Percentiles rank a stretch among this genome's conserved stretches.
These are phyloP conservation scores for Rhizopogon sp. DNA, from an alignment of 768 basidiomycete genomes.

Conservation along the genomic window DNA sequence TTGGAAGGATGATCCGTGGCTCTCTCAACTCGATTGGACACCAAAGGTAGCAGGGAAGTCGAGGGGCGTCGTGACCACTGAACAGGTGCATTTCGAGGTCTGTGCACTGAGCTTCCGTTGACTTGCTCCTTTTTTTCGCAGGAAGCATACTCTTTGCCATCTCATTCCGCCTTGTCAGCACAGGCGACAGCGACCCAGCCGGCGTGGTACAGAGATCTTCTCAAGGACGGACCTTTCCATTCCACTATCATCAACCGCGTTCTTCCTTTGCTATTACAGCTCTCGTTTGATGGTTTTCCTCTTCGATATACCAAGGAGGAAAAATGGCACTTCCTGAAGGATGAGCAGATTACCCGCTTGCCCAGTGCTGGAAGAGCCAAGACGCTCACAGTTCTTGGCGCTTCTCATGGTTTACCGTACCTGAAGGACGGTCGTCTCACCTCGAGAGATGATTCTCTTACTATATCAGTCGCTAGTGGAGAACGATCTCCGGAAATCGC, in stretches of 20 bases:
- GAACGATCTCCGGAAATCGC: slow-evolving; percentile 30
- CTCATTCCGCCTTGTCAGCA: background rate
- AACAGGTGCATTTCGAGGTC: slow-evolving; percentile 15
- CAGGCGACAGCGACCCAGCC: slow-evolving; percentile 28
- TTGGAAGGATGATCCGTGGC: slow-evolving; percentile 78
- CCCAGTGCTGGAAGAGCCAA: slow-evolving; percentile 39
- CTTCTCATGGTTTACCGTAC: slow-evolving; percentile 41
- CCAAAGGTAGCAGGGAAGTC: slow-evolving; percentile 75
- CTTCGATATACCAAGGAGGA: slow-evolving; percentile 48
- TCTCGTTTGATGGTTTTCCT: slow-evolving; percentile 59
- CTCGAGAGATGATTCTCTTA: slow-evolving; percentile 39
- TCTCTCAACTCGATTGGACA: slow-evolving; percentile 92
- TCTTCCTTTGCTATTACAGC: slow-evolving; percentile 62
- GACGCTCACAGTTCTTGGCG: slow-evolving; percentile 39
- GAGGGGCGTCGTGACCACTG: slow-evolving; percentile 45
- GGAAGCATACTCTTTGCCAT: background rate
- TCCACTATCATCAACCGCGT: slow-evolving; percentile 37
- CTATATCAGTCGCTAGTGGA: slow-evolving; percentile 40
- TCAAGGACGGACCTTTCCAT: slow-evolving; percentile 35
- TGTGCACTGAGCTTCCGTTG: slow-evolving; percentile 5
- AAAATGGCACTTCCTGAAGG: slow-evolving; percentile 61
- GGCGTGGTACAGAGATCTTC: slow-evolving; percentile 53
- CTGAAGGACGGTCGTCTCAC: slow-evolving; percentile 39
- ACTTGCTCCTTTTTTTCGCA: background rate
- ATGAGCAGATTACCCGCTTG: slow-evolving; percentile 30